A percentile compares a stretch with the other conserved stretches of the same genome.
These are phyloP conservation scores for Monosporascus cannonballus DNA, from an alignment of 2,329 filamentous ascomycete species.

Conservation along the genomic window DNA sequence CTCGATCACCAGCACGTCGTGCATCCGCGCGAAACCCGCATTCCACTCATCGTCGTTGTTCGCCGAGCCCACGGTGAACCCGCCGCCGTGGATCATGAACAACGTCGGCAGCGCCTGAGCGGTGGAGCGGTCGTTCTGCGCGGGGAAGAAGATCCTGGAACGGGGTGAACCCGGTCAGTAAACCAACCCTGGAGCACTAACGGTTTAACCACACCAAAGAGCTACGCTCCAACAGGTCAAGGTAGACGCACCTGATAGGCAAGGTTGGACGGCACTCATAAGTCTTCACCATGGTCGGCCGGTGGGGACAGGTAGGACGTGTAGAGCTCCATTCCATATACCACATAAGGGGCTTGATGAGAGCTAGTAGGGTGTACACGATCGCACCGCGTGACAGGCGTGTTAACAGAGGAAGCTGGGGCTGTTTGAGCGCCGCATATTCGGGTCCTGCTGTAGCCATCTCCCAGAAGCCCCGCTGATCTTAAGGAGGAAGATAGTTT, in stretches of 20 bases:
- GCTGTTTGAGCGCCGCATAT: neutral
- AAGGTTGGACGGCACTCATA: neutral
- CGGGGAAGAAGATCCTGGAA: constrained; percentile 29
- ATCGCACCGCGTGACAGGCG: neutral
- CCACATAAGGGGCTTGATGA: neutral
- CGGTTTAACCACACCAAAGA: no score
- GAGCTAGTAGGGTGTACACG: neutral
- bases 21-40: constrained; percentile 28
- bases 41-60: constrained; percentile 34
- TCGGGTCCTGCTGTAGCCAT: no score
- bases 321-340: neutral
- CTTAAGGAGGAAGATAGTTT: no score
- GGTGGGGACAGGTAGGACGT: neutral
- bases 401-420: neutral
- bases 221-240: no score
- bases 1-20: constrained; percentile 35
- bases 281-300: neutral
- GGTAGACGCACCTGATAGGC: neutral
- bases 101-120: constrained; percentile 29
- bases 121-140: constrained; percentile 19
- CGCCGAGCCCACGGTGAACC: constrained; percentile 32
- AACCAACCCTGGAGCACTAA: no score
- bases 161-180: neutral
- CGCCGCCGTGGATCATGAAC: constrained; percentile 39
- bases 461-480: no score